Evolutionary conservation across 768 basidiomycete species (phyloP), one percentile per base, ranked within the genome.

Genomic region (Phylloporus rhodoxanthus): DNA sequence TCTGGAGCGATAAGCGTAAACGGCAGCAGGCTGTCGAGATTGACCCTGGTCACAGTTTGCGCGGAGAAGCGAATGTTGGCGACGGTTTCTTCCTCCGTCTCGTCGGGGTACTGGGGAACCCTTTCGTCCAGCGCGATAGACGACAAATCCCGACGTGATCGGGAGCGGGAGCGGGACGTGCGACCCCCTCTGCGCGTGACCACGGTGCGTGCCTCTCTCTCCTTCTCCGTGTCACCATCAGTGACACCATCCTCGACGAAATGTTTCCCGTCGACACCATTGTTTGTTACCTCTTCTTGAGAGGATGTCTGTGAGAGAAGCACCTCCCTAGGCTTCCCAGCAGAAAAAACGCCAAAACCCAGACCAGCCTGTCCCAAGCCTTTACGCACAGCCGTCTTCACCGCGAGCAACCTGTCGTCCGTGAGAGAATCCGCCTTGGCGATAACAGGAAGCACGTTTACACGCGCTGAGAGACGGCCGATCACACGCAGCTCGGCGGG

Each of bases 1-100:
- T 91, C 85, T 2, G 89, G 90, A 19, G 84, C 75, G 61, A 91
- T 85, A 41, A 92, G 68, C 8, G 87, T 87, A 61, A 91, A 91
- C 5, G 89, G 89, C 54, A 91, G 74, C 19, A 84, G 66, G 11
- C 70, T 67, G 23, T 67, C 71, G 43, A 90, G 69, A 59, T 83
- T 79, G 9, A 71, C 71, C 60, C 80, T 83, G 14, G 84, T 75
- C 20, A 90, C 74, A 44, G 78, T 70, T 47, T 79, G 75, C 8
- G 87, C 87, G 9, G 85, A 87, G 69, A 89, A 88, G 33, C 86
- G 82, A 45, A 86, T 75, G 57, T 82, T 85, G 17, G 87, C 85
- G 20, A 90, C 70, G 55, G 83, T 87, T 28, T 86, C 85, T 47
- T 67, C 73, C 57, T 87, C 86, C 13, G 72, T 70, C 17, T 72